These are phyloP conservation scores for Corymbia citriodora DNA, from an alignment of 441 rosid genomes.

Conservation along the genomic window DNA sequence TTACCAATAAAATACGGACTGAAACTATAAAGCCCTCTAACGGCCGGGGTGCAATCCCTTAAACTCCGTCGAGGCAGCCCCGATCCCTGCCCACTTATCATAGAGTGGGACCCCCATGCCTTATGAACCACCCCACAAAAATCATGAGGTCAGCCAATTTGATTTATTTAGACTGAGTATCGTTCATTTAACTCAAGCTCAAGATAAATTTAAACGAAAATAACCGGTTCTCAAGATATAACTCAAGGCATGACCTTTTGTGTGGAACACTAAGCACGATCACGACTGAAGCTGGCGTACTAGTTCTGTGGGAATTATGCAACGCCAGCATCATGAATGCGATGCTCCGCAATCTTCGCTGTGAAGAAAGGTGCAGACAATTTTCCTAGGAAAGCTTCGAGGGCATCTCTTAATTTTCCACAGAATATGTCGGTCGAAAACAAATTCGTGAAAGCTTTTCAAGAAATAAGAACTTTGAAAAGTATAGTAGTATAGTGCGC, in stretches of 20 bases:
- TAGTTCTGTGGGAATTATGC: neutral
- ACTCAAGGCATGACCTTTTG: neutral
- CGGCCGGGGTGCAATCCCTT: rapidly evolving
- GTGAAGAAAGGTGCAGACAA: neutral
- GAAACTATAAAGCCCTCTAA: rapidly evolving
- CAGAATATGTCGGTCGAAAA: neutral
- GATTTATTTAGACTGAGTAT: neutral
- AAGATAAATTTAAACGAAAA: neutral
- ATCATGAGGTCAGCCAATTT: neutral
- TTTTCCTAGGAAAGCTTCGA: neutral
- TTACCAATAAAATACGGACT: too few species aligned
- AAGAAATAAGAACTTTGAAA: neutral
- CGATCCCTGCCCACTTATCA: too few species aligned
- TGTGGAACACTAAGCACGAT: neutral
- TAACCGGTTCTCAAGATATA: neutral
- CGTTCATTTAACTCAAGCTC: neutral
- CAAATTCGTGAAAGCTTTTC: neutral
- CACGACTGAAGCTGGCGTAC: neutral
- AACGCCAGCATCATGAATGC: neutral
- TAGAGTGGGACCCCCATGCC: neutral
- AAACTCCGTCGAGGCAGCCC: too few species aligned
- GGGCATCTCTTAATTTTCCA: neutral
- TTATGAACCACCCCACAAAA: neutral
- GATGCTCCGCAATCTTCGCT: neutral
- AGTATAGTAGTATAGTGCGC: neutral